Base-by-base conservation (phyloP, 2,329 filamentous ascomycete genomes). In the Fusarium sp. region DNA sequence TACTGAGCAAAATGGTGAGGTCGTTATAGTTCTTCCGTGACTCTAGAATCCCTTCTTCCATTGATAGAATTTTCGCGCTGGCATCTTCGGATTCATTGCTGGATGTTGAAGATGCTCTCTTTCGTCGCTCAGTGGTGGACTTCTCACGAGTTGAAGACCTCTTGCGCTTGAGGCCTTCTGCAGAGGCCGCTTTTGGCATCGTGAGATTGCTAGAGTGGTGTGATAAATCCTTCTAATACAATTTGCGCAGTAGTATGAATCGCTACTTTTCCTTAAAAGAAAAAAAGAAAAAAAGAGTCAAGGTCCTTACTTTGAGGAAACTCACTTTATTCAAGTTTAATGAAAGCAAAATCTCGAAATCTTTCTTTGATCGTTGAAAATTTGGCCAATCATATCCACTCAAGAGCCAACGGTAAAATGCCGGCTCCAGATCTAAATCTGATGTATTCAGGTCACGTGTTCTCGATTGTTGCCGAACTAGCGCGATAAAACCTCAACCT, bases 21-120 rank as follows among this genome's bases (percentile, higher is more conserved):
- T 97, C 94, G 85, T 97, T 97, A 86, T 97, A 97, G 83, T 97
- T 90, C 81, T 95, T 94, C 78, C 91, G 93, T 55, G 95, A 97
- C 81, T 96, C 91, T 70, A 95, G 83, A 61, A 98, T 95, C 64
- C 93, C 91, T 71, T 90, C 87, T 83, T 98, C 95, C 61, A 98
- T 88, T 60, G 90, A 84, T 45, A 95, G 83, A 66, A 97, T 93
- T 71, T 90, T 88, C 62, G 89, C 86, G 79, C 92, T 88, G 50
- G 85, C 81, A 78, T 91, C 88, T 70, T 87, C 83, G 45, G 82
- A 80, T 58, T 86, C 85, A 70, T 85, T 83, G 70, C 86, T 83
- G 77, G 83, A 82, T 81, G 83, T 83, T 70, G 88, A 82, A 61
- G 86, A 54, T n/a, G 50, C 18, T 38, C 50, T 83, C 70, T 86